Base-by-base conservation (phyloP, 176 grass and related monocot species). In the Puccinellia tenuiflora region DNA sequence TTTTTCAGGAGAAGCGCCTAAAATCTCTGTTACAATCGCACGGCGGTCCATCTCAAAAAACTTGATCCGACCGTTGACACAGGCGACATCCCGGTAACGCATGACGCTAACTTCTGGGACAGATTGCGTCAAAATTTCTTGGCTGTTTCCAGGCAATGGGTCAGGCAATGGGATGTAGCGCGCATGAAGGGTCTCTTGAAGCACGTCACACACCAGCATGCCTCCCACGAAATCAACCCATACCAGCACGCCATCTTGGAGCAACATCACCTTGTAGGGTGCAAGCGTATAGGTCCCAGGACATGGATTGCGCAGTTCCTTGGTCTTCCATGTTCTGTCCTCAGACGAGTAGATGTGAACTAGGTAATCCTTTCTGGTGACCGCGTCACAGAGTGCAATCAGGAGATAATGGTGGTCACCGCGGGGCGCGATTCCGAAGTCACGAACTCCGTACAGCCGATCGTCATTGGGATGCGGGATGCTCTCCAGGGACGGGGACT, bases 131-230 rank as follows among this genome's bases (percentile, higher is more conserved):
- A 75, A 2, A 0, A 12, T n/a, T 0, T 54, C 4, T 22, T 34
- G 20, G 13, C 34, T 54, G 30, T 75, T 54, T 14, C 9, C 2
- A 15, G 73, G 73, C 46, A 75, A 7, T 2, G 73, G 72, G 68
- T 11, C 29, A 0, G 81, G 81, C 68, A 83, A 37, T 16, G 79
- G 79, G 47, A 81, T 74, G 81, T 26, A 75, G 33, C 55, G 13
- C 1, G 24, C 7, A 17, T 0, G 21, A 61, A 43, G 69, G 9
- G 20, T n/a, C n/a, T 63, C 70, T 11, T 48, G 28, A 28, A 6
- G 29, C 29, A 74, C 10, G 40, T 75, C n/a, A 9, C 54, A 74
- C 39, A 9, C 38, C 54, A 83, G 8, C 40, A 74, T 11, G 28
- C 81, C 80, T 1, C 6, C 0, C 40, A 55, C n/a, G 18, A 74